Base-by-base conservation (phyloP, 2,329 filamentous ascomycete genomes). In the Epicoccum nigrum region DNA sequence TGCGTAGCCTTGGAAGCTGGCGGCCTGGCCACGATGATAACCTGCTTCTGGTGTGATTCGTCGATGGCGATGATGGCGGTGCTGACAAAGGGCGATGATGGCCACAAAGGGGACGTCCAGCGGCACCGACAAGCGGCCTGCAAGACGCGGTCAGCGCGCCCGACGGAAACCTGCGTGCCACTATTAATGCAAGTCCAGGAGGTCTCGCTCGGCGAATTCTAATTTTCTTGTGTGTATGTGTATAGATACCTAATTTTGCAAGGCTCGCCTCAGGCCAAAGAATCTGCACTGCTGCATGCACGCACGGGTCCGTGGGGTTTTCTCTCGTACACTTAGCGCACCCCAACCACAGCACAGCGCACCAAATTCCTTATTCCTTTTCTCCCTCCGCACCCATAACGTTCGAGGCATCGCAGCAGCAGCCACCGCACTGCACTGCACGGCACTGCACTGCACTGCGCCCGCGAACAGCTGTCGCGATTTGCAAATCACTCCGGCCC, bases 301-400 rank as follows among this genome's bases (percentile, higher is more conserved):
- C 40, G 57, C 44, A 41, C 37, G 23, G 31, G 46, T 56, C 43
- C 55, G 49, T 48, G 48, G 55, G 33, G 42, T 38, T 7, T 20
- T 23, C 20, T 38, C 34, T 35, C 40, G 38, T 43, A 48, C 60
- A 48, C 58, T 34, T 47, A 52, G 49, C 49, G 49, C 43, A 19
- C 13, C 21, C 38, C 51, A 47, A 21, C 51, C 45, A 39, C 38
- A n/a, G 54, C 59, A 59, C 60, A 51, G 59, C 51, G 60, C 62
- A 30, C 13, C 28, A 30, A 30, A 30, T 30, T 30, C 28, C 23
- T 27, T 5, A 64, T 59, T 62, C 61, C 56, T 54, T 45, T 45
- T 31, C 50, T 56, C 56, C 55, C 47, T 46, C 44, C 53, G n/a
- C n/a, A 52, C 31, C 33, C 42, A 34, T 31, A 21, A 48, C 43